Conservation (phyloP, 2,329 filamentous ascomycete species). For the Dactylellina drechsleri region DNA sequence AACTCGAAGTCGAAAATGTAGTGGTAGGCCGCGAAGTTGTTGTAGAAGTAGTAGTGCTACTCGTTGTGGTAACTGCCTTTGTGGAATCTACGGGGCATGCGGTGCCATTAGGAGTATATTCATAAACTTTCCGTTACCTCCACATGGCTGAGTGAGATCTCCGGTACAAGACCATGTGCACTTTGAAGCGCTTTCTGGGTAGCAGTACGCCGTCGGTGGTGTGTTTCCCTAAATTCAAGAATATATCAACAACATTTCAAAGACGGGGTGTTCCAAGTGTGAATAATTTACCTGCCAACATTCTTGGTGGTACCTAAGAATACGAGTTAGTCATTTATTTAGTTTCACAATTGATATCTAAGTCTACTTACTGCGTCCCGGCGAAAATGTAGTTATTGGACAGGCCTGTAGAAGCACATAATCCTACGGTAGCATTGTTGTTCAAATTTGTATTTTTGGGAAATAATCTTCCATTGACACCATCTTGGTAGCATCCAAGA, state of each 20-base stretch:
- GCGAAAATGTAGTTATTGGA: conserved; percentile 60
- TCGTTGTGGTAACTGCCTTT: no score
- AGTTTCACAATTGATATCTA: neutral
- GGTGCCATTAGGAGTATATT: conserved; percentile 48
- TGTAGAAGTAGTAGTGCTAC: neutral
- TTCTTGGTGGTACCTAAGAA: conserved; percentile 55
- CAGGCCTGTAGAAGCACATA: conserved; percentile 60
- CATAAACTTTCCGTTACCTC: conserved; percentile 60
- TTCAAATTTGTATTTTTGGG: conserved; percentile 58
- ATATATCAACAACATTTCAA: conserved; percentile 58
- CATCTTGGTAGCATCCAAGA: conserved; percentile 63
- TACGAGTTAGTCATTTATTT: neutral
- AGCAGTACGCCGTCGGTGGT: conserved; percentile 41
- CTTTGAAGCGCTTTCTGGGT: conserved; percentile 56
- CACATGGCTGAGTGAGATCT: conserved; percentile 59
- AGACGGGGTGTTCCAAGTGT: conserved; percentile 57
- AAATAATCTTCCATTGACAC: conserved; percentile 60
- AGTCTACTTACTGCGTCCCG: conserved; percentile 59
- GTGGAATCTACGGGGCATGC: neutral
- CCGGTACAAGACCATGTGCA: conserved; percentile 60
- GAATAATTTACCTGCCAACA: conserved; percentile 28
- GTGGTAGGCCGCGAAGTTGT: neutral
- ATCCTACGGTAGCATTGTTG: conserved; percentile 60
- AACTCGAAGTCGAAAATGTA: neutral
- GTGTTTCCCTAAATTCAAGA: conserved; percentile 57